These are phyloP conservation scores for Myriosclerotinia scirpicola DNA, from an alignment of 2,329 filamentous ascomycete species.

Conservation along the genomic window DNA sequence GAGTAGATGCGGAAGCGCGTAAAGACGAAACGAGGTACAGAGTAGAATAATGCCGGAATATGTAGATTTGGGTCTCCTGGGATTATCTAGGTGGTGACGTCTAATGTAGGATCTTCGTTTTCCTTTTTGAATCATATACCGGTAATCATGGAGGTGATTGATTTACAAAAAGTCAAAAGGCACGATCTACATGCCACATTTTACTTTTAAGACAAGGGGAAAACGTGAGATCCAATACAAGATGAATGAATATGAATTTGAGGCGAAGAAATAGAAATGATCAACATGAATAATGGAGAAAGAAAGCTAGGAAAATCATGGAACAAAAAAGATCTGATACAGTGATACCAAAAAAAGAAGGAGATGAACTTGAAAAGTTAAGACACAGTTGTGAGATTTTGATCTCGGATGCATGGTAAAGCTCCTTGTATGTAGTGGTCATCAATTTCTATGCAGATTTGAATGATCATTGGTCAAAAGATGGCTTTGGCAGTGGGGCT, in stretches of 20 bases:
- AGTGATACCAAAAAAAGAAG: conserved; percentile 12
- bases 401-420: conserved; percentile 8
- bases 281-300: neutral
- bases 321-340: conserved; percentile 4
- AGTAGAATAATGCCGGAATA: conserved; percentile 2
- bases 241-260: neutral
- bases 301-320: neutral
- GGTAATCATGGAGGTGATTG: neutral
- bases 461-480: neutral
- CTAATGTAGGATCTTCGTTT: conserved; percentile 8
- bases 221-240: neutral
- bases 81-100: conserved; percentile 9
- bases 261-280: conserved; percentile 1
- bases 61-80: neutral
- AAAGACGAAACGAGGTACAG: conserved; percentile 12
- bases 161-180: conserved; percentile 9
- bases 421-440: conserved; percentile 8
- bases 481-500: neutral
- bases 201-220: neutral
- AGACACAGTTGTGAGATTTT: conserved; percentile 7
- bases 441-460: neutral
- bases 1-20: conserved; percentile 12
- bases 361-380: conserved; percentile 10
- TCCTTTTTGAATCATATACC: neutral
- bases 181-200: conserved; percentile 21